Percentiles rank a stretch among this genome's conserved stretches.
Conservation (phyloP, 345 rosid species). For the Citrus sp. region DNA sequence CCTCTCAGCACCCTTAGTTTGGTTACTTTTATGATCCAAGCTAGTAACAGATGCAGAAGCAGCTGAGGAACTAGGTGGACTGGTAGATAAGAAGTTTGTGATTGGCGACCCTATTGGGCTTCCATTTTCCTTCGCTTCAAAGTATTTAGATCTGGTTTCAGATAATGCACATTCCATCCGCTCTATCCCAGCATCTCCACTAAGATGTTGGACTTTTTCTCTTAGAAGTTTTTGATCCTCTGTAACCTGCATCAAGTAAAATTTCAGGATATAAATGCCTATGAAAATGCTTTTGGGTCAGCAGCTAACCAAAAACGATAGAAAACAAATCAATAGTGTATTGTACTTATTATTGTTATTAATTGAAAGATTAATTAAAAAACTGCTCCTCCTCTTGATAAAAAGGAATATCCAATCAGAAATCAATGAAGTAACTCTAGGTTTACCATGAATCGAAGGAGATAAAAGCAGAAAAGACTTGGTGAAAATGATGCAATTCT, state of each 20-base stretch:
- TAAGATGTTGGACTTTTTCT: conserved; percentile 71
- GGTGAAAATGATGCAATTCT: not conserved
- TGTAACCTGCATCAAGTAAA: conserved; percentile 46
- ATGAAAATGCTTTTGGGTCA: not conserved
- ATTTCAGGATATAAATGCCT: not conserved
- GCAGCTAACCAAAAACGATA: not conserved
- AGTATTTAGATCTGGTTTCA: conserved; percentile 64
- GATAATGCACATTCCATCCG: conserved; percentile 78
- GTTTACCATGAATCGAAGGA: not conserved
- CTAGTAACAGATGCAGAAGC: conserved; percentile 30
- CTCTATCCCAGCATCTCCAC: conserved; percentile 74
- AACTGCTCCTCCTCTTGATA: not conserved
- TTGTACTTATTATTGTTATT: too few species aligned
- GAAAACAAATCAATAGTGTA: too few species aligned
- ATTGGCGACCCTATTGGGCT: conserved; percentile 58
- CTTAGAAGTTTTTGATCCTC: conserved; percentile 83
- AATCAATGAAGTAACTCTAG: not conserved
- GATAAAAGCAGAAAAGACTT: not conserved
- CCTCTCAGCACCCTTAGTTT: conserved; percentile 29
- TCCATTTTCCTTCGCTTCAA: conserved; percentile 53
- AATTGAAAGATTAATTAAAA: not conserved
- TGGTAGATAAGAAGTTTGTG: conserved; percentile 29
- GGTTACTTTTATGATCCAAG: conserved; percentile 24
- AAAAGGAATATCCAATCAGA: not conserved
- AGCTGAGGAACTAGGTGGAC: conserved; percentile 34